Percentiles rank a stretch among this genome's conserved stretches.
phyloP scores from a whole-genome alignment of 108 stramenopile species.

The Nannochloropsis salina region DNA sequence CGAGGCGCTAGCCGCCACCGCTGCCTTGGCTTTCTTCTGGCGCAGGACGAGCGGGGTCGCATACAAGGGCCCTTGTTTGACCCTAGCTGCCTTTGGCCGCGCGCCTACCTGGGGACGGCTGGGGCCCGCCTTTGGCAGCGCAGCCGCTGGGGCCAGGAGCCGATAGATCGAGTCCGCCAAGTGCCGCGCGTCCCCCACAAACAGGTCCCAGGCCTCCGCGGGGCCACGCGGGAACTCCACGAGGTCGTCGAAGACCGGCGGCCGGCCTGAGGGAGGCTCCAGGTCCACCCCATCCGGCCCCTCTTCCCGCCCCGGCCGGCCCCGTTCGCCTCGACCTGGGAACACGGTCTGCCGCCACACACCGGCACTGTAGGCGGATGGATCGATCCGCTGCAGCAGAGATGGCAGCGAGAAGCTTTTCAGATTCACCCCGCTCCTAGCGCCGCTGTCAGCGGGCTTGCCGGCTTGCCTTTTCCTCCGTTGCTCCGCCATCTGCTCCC shows the following conservation, averaged over 20 bases:
- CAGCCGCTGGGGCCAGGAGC: neutral
- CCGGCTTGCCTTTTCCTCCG: neutral
- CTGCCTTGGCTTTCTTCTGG: neutral
- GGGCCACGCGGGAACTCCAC: neutral
- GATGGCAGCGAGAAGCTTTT: neutral
- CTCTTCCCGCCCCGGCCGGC: neutral
- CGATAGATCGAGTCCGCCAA: neutral
- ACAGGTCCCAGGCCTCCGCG: slow-evolving; percentile 16
- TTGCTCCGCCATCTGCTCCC: slow-evolving; percentile 16
- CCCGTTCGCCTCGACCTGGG: neutral
- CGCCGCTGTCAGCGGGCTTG: neutral
- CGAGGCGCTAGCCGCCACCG: neutral
- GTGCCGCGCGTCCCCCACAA: neutral
- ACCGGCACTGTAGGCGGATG: neutral
- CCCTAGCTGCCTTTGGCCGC: neutral
- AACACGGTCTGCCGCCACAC: neutral
- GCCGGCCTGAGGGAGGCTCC: neutral
- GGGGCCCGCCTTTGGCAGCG: neutral
- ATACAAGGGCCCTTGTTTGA: neutral
- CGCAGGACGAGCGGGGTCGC: neutral
- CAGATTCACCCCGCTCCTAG: neutral
- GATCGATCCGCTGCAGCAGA: neutral
- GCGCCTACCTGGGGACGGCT: neutral
- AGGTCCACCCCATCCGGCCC: neutral
- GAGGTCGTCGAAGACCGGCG: slow-evolving; percentile 8